Conservation (phyloP, 768 basidiomycete species). For the Neoboletus brunneissimus region DNA sequence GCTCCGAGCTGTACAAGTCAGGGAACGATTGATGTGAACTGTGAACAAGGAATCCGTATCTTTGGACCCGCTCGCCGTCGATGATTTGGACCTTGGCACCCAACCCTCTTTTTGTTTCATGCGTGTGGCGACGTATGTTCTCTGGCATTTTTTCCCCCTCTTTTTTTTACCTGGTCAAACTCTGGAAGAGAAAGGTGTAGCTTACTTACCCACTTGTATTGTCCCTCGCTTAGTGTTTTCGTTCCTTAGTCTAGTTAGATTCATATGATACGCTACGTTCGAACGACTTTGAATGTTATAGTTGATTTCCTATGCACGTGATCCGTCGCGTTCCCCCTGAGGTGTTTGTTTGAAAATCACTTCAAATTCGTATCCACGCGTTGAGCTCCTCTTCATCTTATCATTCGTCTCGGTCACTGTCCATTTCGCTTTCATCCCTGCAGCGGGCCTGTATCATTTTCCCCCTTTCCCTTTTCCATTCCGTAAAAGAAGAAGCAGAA, state of each 20-base stretch:
- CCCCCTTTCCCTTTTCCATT: neutral
- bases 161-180: constrained; percentile 4
- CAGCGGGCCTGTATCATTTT: constrained; percentile 31
- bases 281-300: constrained; percentile 3
- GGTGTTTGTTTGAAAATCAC: neutral
- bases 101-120: neutral
- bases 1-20: constrained; percentile 54
- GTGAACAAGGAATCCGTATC: neutral
- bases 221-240: constrained; percentile 2
- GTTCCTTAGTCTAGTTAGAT: constrained; percentile 10
- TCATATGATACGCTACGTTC: neutral
- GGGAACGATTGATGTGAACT: constrained; percentile 55
- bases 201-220: constrained; percentile 22
- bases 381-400: neutral
- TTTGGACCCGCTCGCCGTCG: neutral
- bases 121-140: constrained; percentile 6
- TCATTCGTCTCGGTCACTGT: constrained; percentile 1
- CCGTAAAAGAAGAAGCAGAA: neutral
- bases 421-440: constrained; percentile 3
- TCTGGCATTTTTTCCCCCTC: neutral
- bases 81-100: constrained; percentile 2
- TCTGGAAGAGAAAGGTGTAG: constrained; percentile 17
- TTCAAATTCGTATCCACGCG: neutral
- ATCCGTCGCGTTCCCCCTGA: constrained; percentile 16
- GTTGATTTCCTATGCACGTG: constrained; percentile 30